Conservation (phyloP, 352 stramenopile genomes). For the Pythium phragmitis region DNA sequence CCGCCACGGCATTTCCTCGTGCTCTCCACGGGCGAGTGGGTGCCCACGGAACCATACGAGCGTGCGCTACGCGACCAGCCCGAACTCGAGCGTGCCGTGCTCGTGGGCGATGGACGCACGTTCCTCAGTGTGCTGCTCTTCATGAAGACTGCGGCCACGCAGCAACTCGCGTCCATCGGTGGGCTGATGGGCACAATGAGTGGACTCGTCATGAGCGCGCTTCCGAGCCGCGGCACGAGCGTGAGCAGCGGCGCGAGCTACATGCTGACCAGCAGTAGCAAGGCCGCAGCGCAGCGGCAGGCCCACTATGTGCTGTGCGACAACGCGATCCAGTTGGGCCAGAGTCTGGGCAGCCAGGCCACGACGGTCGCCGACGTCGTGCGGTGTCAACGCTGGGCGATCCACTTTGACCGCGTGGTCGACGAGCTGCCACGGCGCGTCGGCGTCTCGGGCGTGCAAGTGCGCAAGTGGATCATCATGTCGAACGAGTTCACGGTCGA, state of each 20-base stretch:
- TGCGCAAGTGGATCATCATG: slow-evolving; percentile 86
- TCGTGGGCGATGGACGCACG: slow-evolving; percentile 64
- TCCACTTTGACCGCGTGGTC: slow-evolving; percentile 71
- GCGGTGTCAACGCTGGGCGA: slow-evolving; percentile 66
- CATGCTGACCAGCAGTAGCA: slow-evolving; percentile 2
- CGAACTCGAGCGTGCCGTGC: slow-evolving; percentile 62
- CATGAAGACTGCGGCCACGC: slow-evolving; percentile 49
- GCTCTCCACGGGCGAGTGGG: slow-evolving; percentile 71
- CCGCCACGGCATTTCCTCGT: slow-evolving; percentile 64
- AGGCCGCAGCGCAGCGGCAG: background rate
- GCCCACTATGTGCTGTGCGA: slow-evolving; percentile 36
- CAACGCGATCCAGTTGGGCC: slow-evolving; percentile 34
- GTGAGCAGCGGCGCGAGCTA: slow-evolving; percentile 23
- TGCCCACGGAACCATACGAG: slow-evolving; percentile 67
- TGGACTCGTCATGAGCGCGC: background rate
- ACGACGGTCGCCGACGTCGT: slow-evolving; percentile 63
- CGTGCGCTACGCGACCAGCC: slow-evolving; percentile 46
- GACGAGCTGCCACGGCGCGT: slow-evolving; percentile 46
- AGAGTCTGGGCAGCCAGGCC: slow-evolving; percentile 25
- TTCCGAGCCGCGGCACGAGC: slow-evolving; percentile 15
- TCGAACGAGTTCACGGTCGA: slow-evolving; percentile 59
- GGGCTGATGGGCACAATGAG: background rate
- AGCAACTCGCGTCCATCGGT: background rate
- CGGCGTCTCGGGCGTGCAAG: slow-evolving; percentile 54
- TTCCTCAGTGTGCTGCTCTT: slow-evolving; percentile 81